Evolutionary conservation across 306 rosid genomes (phyloP).

Genomic region (Cucumis hystrix): DNA sequence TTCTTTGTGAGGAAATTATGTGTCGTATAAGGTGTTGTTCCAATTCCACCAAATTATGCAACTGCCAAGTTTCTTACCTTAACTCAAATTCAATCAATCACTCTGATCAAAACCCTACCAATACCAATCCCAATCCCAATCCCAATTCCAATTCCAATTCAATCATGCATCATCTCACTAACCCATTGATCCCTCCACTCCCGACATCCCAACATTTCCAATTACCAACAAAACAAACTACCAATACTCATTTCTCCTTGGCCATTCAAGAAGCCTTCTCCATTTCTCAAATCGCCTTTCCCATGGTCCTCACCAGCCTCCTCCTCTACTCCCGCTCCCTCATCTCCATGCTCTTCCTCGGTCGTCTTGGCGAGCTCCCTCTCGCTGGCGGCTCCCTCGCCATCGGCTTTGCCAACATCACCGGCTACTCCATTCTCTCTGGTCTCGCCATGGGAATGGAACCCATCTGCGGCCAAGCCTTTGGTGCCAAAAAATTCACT

Average conservation of each 20-base stretch:
- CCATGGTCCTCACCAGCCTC: slow-evolving; percentile 74
- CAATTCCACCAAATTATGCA: not conserved
- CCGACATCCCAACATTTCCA: slow-evolving; percentile 2
- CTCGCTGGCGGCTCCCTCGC: slow-evolving; percentile 89
- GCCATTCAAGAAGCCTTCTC: slow-evolving; percentile 30
- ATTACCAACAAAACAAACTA: not conserved
- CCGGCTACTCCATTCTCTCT: slow-evolving; percentile 81
- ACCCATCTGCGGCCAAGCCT: slow-evolving; percentile 83
- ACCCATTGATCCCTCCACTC: slow-evolving; percentile 16
- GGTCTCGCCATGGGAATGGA: slow-evolving; percentile 95
- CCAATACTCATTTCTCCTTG: slow-evolving; percentile 11
- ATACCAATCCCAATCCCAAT: not conserved
- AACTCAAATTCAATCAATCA: not conserved
- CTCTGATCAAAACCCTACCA: not conserved
- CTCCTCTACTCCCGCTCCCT: slow-evolving; percentile 69
- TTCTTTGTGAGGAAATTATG: not conserved
- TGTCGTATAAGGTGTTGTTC: not conserved
- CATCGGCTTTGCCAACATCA: slow-evolving; percentile 74
- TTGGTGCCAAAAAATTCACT: slow-evolving; percentile 50
- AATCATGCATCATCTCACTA: not conserved
- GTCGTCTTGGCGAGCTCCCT: slow-evolving; percentile 62
- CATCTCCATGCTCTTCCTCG: slow-evolving; percentile 87
- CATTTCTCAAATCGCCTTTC: slow-evolving; percentile 47
- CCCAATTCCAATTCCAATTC: not conserved
- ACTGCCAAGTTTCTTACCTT: not conserved